Evolutionary conservation across 495 filamentous ascomycete genomes (phyloP), one percentile per base, ranked within the genome.

Genomic region (Penicillium maclennaniae): DNA sequence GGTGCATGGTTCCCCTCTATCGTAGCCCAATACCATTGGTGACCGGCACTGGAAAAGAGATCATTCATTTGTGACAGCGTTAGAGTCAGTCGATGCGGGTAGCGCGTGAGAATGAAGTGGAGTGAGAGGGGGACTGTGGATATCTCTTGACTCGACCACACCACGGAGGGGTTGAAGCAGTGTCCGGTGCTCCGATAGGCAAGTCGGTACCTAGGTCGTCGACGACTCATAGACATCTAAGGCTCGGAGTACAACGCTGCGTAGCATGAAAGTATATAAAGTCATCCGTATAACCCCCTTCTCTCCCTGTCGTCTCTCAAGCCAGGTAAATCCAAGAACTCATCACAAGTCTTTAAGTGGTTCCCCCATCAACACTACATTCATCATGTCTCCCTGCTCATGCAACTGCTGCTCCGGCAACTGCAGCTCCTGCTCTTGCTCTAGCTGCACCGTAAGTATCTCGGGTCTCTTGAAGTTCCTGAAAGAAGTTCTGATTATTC

Each of bases 391-490:
- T 67, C 70, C 72, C 69, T 75, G 72, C 68, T 44, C 60, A 49
- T 76, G 73, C 69, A 72, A 66, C 66, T 70, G 68, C 65, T 74
- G 66, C 70, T 74, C 68, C 68, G 75, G 72, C 72, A 54, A 68
- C 51, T 75, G 73, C 70, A 68, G 58, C 53, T 66, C 66, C 38
- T 75, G 73, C 70, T 69, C 72, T 46, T 76, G 73, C 70, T 44
- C 37, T 31, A 56, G 46, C 58, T 75, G 72, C 70, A 60, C 38
- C 25, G 72, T 75, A 69, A 46, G 69, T 56, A n/a, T 20, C 21
- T 34, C 21, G 23, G 31, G 26, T 16, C 6, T 23, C 16, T 44
- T 10, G 17, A 37, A n/a, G 17, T 20, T 37, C 4, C 12, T 12
- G n/a, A 25, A 36, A 42, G 39, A 46, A 45, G 47, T 59, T 44